Percentiles rank a stretch among this genome's conserved stretches.
Evolutionary conservation across 2,329 filamentous ascomycete genomes (phyloP).

Genomic region (Neofusicoccum parvum): DNA sequence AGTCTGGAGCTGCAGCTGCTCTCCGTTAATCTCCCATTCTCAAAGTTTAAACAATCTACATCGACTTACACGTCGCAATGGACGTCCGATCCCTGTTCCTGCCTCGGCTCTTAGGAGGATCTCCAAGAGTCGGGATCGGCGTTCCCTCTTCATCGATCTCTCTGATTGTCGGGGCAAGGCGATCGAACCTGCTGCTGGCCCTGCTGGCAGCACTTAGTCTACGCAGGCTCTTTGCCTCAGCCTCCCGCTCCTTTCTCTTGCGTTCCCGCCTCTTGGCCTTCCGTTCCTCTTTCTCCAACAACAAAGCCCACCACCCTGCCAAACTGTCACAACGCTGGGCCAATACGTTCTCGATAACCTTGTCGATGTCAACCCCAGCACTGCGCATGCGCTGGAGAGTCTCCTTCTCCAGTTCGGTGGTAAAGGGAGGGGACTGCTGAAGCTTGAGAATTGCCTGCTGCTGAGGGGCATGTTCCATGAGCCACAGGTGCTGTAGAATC

Average conservation of each 20-base stretch:
- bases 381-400: slow-evolving; percentile 90
- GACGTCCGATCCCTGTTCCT: slow-evolving; percentile 70
- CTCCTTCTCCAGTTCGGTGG: slow-evolving; percentile 84
- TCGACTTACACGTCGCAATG: slow-evolving; percentile 33
- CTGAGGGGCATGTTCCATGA: slow-evolving; percentile 81
- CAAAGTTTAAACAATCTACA: slow-evolving; percentile 28
- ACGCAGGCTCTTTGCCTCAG: slow-evolving; percentile 75
- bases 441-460: slow-evolving; percentile 89
- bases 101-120: slow-evolving; percentile 70
- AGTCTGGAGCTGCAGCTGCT: slow-evolving; percentile 55
- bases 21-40: slow-evolving; percentile 1
- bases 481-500: slow-evolving; percentile 83
- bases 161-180: slow-evolving; percentile 73
- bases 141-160: slow-evolving; percentile 77
- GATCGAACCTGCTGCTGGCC: slow-evolving; percentile 83
- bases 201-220: slow-evolving; percentile 88
- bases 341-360: slow-evolving; percentile 90
- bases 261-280: slow-evolving; percentile 79
- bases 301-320: slow-evolving; percentile 92
- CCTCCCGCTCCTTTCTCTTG: slow-evolving; percentile 82
- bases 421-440: slow-evolving; percentile 78
- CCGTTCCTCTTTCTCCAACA: slow-evolving; percentile 91
- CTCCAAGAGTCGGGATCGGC: slow-evolving; percentile 50
- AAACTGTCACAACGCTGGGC: slow-evolving; percentile 86
- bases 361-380: slow-evolving; percentile 90